phyloP scores from a whole-genome alignment of 225 moss, liverwort and hornwort species.

The Polytrichum commune region DNA sequence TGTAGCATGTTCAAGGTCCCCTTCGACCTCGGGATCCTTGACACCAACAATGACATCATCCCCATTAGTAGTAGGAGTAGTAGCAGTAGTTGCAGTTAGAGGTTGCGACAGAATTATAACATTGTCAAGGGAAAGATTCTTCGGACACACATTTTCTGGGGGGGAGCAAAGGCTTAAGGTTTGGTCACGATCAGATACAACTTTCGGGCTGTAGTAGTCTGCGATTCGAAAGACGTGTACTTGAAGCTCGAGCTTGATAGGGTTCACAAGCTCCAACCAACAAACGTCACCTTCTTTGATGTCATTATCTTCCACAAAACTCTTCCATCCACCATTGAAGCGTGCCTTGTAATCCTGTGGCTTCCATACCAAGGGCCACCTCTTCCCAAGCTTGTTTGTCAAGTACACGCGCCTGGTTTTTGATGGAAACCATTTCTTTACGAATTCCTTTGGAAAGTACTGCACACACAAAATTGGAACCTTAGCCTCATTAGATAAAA shows the following conservation, averaged over 20 bases:
- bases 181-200: too few relatives aligned
- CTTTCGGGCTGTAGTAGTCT: neutral
- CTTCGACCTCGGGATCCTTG: too few relatives aligned
- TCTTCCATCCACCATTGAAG: constrained; percentile 4
- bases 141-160: neutral
- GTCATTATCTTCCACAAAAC: neutral
- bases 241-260: neutral
- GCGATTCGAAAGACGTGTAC: constrained; percentile 2
- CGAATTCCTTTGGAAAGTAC: neutral
- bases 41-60: too few relatives aligned
- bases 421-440: constrained; percentile 1
- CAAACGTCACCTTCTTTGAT: constrained; percentile 3
- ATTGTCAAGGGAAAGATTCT: neutral
- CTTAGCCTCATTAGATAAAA: neutral
- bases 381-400: neutral
- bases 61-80: too few relatives aligned
- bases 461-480: neutral
- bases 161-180: too few relatives aligned
- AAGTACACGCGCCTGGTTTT: neutral
- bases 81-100: too few relatives aligned
- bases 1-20: too few relatives aligned
- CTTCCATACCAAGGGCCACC: constrained; percentile 2
- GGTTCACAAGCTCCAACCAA: neutral
- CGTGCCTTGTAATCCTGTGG: neutral
- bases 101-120: too few relatives aligned